Evolutionary conservation across 768 basidiomycete genomes (phyloP), one percentile per base, ranked within the genome.

Genomic region (Boletus eberwhitei): DNA sequence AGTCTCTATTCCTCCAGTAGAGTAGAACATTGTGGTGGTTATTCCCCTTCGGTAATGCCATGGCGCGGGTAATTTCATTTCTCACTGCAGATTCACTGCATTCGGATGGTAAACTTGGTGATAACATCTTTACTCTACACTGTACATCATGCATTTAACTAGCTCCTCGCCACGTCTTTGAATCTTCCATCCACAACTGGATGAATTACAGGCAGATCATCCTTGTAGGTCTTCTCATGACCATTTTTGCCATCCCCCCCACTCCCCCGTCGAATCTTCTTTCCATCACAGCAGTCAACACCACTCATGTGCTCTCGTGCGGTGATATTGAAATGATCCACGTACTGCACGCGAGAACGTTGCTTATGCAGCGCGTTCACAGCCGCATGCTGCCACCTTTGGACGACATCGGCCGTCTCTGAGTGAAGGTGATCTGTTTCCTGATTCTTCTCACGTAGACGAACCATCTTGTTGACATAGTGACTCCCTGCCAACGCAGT

Each of bases 241-340:
- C n/a, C 50, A 40, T 56, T 40, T 58, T 58, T 19, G 35, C 44
- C 55, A 63, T 57, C 32, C 38, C 13, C 45, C 49, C 60, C 59
- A 39, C 61, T 48, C 43, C 77, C 79, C 58, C 64, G 71, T 38
- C 81, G 71, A 34, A 73, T 71, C 47, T 70, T 72, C 50, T 72
- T 61, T 38, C 88, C 88, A 61, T 90, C 85, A 65, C 83, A 88
- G 42, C 79, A 79, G 66, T 96, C 92, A 0, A 94, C 84, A 8
- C 63, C 65, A 58, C 80, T 84, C 91, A 94, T 91, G 64, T 93
- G 85, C 67, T 93, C 88, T 38, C 79, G 75, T 35, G 75, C 73
- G 12, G 82, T 76, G 24, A 90, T 76, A 50, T 79, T 77, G 59
- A 91, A 73, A 47, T 84, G 76, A 50, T 83, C 76, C 59, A 71